Evolutionary conservation across 2,329 filamentous ascomycete genomes (phyloP), one percentile per base, ranked within the genome.

Genomic region (Apiospora saccharicola): DNA sequence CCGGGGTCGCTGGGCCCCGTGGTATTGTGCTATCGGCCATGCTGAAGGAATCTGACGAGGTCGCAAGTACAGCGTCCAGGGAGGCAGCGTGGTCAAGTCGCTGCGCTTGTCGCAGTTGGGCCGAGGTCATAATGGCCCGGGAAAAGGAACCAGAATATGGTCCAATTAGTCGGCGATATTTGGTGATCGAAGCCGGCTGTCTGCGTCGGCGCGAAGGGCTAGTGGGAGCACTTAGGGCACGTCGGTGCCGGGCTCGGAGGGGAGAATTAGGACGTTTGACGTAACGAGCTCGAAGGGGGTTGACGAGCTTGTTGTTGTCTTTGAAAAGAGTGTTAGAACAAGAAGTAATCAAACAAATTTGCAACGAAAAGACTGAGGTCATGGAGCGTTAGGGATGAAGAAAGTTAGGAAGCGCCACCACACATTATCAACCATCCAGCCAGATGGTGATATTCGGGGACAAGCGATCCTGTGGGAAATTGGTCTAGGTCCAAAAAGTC

Each of bases 291-390:
- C 70, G 72, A 68, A 77, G 75, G 67, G 80, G 74, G 70, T 74
- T 76, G 73, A 44, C n/a, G 75, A 79, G 70, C 34, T 75, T 76
- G 67, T 74, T 77, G 71, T 79, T 71, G 73, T 72, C 67, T 49
- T 77, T 75, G 71, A 78, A 79, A 76, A 78, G 78, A 78, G 77
- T 73, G 76, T 76, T 76, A 73, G 77, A 80, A 75, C 73, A 72
- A 67, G 78, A 73, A 70, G 77, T 76, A 75, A 79, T 73, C 64
- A 79, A 77, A 73, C 76, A 80, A 76, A 81, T 78, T 76, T 79
- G 78, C 71, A 81, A 61, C 74, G 78, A 77, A 73, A 75, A 77
- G 72, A 72, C 74, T 64, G 77, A 75, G 78, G 78, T 79, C 80
- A 81, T 81, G 76, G 77, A 77, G 73, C 75, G 57, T 64, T 64